These are phyloP conservation scores for Saturnispora serradocipensis DNA, from an alignment of 805 yeast species.

Conservation along the genomic window DNA sequence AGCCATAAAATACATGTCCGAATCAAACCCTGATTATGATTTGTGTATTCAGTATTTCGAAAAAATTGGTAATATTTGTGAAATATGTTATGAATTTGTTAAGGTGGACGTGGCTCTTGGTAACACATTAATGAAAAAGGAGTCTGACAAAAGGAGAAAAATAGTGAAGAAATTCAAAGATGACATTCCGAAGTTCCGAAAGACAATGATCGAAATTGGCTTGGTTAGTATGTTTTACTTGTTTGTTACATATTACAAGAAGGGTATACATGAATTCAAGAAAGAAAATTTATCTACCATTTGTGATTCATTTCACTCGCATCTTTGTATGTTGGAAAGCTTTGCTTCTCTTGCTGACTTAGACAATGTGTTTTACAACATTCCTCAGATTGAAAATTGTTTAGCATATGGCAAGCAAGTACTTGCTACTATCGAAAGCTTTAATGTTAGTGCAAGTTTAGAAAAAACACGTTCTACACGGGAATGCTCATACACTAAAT, in stretches of 20 bases:
- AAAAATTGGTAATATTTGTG: neutral
- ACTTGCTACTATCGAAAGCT: neutral
- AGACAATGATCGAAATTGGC: neutral
- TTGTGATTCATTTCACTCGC: neutral
- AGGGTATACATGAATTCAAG: neutral
- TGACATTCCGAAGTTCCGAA: neutral
- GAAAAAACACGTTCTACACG: neutral
- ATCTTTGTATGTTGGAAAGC: neutral
- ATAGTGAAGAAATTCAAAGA: neutral
- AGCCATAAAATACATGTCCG: neutral
- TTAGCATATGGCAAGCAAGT: slow-evolving; percentile 2
- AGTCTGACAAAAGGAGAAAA: neutral
- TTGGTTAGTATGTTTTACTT: neutral
- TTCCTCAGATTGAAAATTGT: neutral
- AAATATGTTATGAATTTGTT: slow-evolving; percentile 1
- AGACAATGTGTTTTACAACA: slow-evolving; percentile 1
- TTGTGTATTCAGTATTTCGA: neutral
- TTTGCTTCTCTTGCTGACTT: neutral
- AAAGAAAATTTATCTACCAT: neutral
- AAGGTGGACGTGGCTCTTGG: neutral
- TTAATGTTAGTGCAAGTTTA: neutral
- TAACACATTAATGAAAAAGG: neutral
- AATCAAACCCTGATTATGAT: neutral
- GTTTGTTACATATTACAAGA: neutral
- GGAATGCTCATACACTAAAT: neutral